Percentiles rank a stretch among this genome's conserved stretches.
Conservation (phyloP, 2,329 filamentous ascomycete species). For the Penicillium sp. region DNA sequence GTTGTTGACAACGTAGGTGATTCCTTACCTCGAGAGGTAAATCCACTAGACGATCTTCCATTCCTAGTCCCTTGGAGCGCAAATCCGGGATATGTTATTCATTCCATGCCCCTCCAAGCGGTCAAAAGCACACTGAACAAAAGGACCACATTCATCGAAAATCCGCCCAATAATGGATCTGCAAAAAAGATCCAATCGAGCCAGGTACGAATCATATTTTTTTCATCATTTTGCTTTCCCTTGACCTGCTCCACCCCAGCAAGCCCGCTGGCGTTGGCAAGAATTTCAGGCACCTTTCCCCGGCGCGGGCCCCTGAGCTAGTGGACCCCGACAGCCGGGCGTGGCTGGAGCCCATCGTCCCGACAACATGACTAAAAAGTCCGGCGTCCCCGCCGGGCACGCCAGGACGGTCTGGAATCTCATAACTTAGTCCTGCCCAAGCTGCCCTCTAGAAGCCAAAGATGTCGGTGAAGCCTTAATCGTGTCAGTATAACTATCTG, state of each 20-base stretch:
- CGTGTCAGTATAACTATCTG: conserved; percentile 1
- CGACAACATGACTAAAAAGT: conserved; percentile 18
- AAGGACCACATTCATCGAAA: conserved; percentile 6
- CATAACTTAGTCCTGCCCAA: conserved; percentile 1
- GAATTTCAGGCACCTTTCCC: conserved; percentile 35
- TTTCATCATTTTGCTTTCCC: conserved; percentile 7
- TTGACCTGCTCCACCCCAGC: conserved; percentile 13
- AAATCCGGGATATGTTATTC: conserved; percentile 8
- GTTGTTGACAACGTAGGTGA: background rate
- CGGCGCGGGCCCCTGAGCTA: conserved; percentile 30
- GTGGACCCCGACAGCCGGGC: conserved; percentile 24
- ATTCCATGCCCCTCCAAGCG: conserved; percentile 13
- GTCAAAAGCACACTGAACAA: conserved; percentile 9
- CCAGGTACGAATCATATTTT: conserved; percentile 16
- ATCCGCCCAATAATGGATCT: conserved; percentile 22
- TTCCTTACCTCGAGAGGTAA: conserved; percentile 11
- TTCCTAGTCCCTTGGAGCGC: conserved; percentile 21
- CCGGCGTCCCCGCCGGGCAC: conserved; percentile 11
- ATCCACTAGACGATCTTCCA: conserved; percentile 12
- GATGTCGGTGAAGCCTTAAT: conserved; percentile 24
- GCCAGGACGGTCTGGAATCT: conserved; percentile 24
- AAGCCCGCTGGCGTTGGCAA: conserved; percentile 26
- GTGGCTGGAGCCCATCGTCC: conserved; percentile 21
- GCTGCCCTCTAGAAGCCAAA: conserved; percentile 9
- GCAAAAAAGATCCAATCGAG: conserved; percentile 21